Percentiles rank a stretch among this genome's conserved stretches.
phyloP scores from a whole-genome alignment of 768 basidiomycete genomes.

The Mycena maculata region DNA sequence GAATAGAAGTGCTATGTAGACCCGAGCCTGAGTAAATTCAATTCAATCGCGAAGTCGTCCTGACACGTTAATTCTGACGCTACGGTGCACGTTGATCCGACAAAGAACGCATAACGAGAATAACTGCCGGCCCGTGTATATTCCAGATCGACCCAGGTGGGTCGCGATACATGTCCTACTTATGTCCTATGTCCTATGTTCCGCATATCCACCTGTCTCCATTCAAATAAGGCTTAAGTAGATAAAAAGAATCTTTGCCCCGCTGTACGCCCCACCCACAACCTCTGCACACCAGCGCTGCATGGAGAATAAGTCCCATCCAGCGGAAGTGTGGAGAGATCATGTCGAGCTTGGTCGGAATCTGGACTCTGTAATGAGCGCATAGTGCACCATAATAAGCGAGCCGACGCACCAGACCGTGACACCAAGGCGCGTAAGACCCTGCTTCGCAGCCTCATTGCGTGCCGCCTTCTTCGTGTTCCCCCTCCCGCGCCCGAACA shows the following conservation, averaged over 20 bases:
- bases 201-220: too few species aligned
- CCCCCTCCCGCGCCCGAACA: constrained; percentile 72
- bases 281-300: constrained; percentile 74
- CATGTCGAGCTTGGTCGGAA: constrained; percentile 53
- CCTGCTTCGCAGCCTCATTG: constrained; percentile 85
- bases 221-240: too few species aligned
- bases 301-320: constrained; percentile 47
- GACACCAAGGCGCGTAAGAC: constrained; percentile 69
- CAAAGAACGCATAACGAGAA: not conserved
- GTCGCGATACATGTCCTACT: too few species aligned
- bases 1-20: constrained; percentile 23
- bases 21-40: not conserved
- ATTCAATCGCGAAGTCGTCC: not conserved
- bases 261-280: constrained; percentile 51
- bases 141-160: not conserved
- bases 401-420: constrained; percentile 57
- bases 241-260: too few species aligned
- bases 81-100: not conserved
- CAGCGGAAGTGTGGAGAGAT: constrained; percentile 70
- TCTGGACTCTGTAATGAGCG: not conserved
- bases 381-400: not conserved
- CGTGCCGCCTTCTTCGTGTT: constrained; percentile 83
- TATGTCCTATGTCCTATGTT: too few species aligned
- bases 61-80: not conserved
- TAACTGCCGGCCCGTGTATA: not conserved